Percentiles rank a stretch among this genome's conserved stretches.
Conservation (phyloP, 768 basidiomycete species). For the Mycena rosella region DNA sequence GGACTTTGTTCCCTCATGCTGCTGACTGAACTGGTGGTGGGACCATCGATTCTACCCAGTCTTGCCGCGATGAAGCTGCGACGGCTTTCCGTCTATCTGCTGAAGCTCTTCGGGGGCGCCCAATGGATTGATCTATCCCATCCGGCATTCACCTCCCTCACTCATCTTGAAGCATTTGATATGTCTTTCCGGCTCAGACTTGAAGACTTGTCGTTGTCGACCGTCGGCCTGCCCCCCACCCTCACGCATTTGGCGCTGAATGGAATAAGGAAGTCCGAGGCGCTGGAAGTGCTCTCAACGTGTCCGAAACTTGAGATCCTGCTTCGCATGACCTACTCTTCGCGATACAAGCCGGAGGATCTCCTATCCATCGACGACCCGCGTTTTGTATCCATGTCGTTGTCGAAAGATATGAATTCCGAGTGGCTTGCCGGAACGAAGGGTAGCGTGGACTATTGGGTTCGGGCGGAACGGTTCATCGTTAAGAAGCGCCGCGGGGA, state of each 20-base stretch:
- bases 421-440: neutral
- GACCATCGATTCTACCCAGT: neutral
- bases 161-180: slow-evolving; percentile 13
- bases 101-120: neutral
- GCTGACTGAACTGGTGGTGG: neutral
- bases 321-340: neutral
- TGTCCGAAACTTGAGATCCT: neutral
- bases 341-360: too few species aligned
- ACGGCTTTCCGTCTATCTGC: neutral
- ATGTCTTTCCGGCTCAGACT: neutral
- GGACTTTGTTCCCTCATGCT: neutral
- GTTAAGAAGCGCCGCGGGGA: slow-evolving; percentile 9
- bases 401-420: neutral
- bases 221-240: neutral
- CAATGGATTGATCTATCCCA: neutral
- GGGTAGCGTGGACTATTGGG: slow-evolving; percentile 5
- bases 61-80: neutral
- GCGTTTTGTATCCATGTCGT: neutral
- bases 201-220: neutral
- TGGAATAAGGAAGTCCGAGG: neutral
- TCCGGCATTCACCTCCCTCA: neutral
- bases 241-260: slow-evolving; percentile 5
- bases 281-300: neutral
- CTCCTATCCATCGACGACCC: neutral
- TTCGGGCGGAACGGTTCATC: neutral